A percentile compares a stretch with the other conserved stretches of the same genome.
These are phyloP conservation scores for Cytospora mali DNA, from an alignment of 2,329 filamentous ascomycete species.

Conservation along the genomic window DNA sequence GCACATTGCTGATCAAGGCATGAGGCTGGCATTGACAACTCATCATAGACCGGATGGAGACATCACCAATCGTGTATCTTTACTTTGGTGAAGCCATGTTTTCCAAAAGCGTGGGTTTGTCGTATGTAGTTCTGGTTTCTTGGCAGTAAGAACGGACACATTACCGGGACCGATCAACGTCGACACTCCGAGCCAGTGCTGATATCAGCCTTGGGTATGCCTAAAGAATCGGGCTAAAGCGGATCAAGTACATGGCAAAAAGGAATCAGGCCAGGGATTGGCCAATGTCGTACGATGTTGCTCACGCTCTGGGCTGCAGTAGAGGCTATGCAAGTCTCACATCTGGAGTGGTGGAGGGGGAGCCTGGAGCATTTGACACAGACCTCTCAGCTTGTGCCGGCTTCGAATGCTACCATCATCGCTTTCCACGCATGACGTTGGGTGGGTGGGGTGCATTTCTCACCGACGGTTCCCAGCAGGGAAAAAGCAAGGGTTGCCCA, in stretches of 20 bases:
- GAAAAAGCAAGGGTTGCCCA: not conserved
- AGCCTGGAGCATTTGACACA: not conserved
- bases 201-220: slow-evolving; percentile 24
- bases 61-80: not conserved
- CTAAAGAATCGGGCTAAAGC: not conserved
- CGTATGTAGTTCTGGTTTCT: slow-evolving; percentile 2
- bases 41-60: not conserved
- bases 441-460: not conserved
- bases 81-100: not conserved
- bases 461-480: not conserved
- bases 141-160: slow-evolving; percentile 3
- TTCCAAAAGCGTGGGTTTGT: not conserved
- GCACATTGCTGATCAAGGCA: slow-evolving; percentile 1
- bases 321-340: slow-evolving; percentile 10
- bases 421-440: not conserved
- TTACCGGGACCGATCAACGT: slow-evolving; percentile 16
- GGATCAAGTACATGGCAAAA: not conserved
- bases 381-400: not conserved
- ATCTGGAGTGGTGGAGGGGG: not conserved
- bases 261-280: slow-evolving; percentile 1
- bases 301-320: slow-evolving; percentile 17
- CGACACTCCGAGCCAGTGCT: slow-evolving; percentile 21
- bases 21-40: slow-evolving; percentile 10
- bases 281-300: slow-evolving; percentile 3
- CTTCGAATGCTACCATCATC: not conserved